Base-by-base conservation (phyloP, 2,329 filamentous ascomycete species). In the Fusarium sp. region DNA sequence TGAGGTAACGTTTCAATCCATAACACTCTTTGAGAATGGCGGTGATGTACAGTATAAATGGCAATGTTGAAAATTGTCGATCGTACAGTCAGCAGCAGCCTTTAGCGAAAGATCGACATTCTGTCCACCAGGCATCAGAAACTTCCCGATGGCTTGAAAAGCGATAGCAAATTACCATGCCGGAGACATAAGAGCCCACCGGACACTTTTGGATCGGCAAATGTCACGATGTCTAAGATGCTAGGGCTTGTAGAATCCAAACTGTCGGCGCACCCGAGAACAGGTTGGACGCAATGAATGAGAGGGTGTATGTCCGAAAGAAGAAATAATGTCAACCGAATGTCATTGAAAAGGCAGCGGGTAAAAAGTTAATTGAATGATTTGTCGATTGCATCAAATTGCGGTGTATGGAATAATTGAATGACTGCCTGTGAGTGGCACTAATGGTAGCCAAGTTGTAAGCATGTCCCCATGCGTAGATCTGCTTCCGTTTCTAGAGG, bases 401-500 rank as follows among this genome's bases (percentile, higher is more conserved):
- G 50, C 63, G 63, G 66, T 67, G 66, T 69, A 69, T 49, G 46
- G 31, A 44, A 39, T 26, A 48, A 36, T 43, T 45, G 24, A 48
- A 40, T 34, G 24, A 36, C 51, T 42, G 31, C 18, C 33, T 33
- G 43, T 44, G 36, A 58, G 48, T 54, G 46, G 55, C 54, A 58
- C 51, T 42, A 55, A 51, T 20, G 58, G 26, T 20, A 39, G 33
- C 33, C 45, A 59, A 55, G 59, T 42, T 49, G 55, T 49, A 18
- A 56, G 43, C 42, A 56, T 24, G 17, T 66, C 60, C 49, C 31
- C 42, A 39, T 26, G 48, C 24, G 71, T 44, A 69, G 63, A 74
- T 74, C 69, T 58, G 61, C 60, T 66, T 54, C 63, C 62, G 33
- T 36, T 51, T 26, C 18, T 14, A 66, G 55, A 49, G 34, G 46